phyloP scores from a whole-genome alignment of 495 filamentous ascomycete genomes.

The Delitschia confertaspora region DNA sequence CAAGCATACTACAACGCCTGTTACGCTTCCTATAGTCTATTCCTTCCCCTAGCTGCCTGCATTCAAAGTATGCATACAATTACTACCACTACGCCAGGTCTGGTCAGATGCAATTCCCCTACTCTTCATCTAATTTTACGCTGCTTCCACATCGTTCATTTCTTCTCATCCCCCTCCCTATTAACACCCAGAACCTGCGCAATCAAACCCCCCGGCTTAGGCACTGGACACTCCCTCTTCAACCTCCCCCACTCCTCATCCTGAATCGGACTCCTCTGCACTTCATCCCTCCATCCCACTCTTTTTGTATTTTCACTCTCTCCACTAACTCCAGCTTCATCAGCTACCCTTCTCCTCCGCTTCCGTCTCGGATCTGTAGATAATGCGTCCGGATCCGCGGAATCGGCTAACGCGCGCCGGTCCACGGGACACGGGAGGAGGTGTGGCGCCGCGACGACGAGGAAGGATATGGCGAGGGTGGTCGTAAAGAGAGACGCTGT shows the following conservation, averaged over 20 bases:
- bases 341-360: conserved; percentile 13
- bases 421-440: conserved; percentile 80
- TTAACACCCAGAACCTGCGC: conserved; percentile 66
- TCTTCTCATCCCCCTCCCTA: conserved; percentile 25
- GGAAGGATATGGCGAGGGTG: conserved; percentile 83
- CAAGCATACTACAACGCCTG: no score
- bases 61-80: no score
- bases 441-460: conserved; percentile 86
- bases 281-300: conserved; percentile 18
- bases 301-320: conserved; percentile 7
- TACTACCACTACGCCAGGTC: no score
- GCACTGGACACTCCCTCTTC: conserved; percentile 62
- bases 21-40: no score
- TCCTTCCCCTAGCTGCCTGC: no score
- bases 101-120: no score
- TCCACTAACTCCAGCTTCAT: conserved; percentile 20
- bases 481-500: conserved; percentile 89
- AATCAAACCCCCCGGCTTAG: conserved; percentile 68
- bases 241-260: conserved; percentile 3
- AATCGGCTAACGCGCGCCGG: conserved; percentile 52
- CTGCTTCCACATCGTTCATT: no score
- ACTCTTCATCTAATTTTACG: no score
- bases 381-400: conserved; percentile 58
- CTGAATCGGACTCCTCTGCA: conserved; percentile 4
- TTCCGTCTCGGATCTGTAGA: conserved; percentile 38